These are phyloP conservation scores for Trichoderma gamsii DNA, from an alignment of 495 filamentous ascomycete genomes.

Conservation along the genomic window DNA sequence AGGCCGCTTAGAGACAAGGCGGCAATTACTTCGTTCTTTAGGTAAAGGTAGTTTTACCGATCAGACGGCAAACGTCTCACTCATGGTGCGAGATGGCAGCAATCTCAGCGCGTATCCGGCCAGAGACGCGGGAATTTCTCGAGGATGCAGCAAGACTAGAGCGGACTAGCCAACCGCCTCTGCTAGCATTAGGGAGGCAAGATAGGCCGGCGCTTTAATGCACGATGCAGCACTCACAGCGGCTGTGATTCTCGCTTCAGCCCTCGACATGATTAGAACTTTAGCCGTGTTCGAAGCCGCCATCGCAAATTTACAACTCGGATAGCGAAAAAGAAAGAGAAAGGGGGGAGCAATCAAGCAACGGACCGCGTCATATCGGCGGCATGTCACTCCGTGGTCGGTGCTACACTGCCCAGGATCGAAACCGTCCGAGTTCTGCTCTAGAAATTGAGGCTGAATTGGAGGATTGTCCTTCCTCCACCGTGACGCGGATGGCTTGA, in stretches of 20 bases:
- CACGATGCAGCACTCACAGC: constrained; percentile 2
- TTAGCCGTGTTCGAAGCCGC: neutral
- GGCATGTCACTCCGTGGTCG: neutral
- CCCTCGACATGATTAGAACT: neutral
- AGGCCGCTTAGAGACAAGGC: neutral
- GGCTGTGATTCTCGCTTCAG: neutral
- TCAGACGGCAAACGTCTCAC: neutral
- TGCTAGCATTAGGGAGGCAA: neutral
- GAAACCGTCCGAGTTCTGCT: neutral
- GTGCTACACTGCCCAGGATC: neutral
- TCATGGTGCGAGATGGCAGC: neutral
- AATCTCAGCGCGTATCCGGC: neutral
- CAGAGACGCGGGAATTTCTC: neutral
- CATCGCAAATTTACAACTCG: neutral
- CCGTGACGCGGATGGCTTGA: neutral
- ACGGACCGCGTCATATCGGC: neutral
- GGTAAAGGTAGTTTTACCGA: neutral
- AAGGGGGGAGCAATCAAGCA: neutral
- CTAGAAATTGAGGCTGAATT: constrained; percentile 3
- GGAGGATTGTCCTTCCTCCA: neutral
- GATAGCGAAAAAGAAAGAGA: neutral
- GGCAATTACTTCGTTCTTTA: neutral
- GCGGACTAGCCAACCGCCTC: neutral
- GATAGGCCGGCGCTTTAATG: neutral
- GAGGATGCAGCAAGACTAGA: neutral